Percentiles rank a stretch among this genome's conserved stretches.
These are phyloP conservation scores for Penicillium roqueforti DNA, from an alignment of 495 filamentous ascomycete genomes.

Conservation along the genomic window DNA sequence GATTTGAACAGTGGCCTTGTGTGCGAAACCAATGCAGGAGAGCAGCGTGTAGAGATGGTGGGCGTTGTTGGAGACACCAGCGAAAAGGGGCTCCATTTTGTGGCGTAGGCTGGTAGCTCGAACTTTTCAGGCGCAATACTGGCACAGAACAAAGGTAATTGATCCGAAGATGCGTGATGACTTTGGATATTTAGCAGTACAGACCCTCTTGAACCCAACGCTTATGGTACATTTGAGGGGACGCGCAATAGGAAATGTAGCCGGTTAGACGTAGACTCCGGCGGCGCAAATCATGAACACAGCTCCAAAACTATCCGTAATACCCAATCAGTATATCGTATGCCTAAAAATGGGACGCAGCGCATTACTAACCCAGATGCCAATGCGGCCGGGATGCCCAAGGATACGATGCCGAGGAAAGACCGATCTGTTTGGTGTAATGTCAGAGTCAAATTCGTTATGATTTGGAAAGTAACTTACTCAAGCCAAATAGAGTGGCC, in stretches of 20 bases:
- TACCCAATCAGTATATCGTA: neutral
- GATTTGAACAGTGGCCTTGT: constrained; percentile 79
- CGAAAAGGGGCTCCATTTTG: constrained; percentile 58
- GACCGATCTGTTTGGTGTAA: constrained; percentile 65
- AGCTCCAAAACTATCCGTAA: constrained; percentile 70
- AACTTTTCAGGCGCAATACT: constrained; percentile 5
- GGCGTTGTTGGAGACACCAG: constrained; percentile 79
- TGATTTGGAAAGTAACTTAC: constrained; percentile 49
- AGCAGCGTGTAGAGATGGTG: constrained; percentile 86
- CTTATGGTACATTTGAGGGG: constrained; percentile 38
- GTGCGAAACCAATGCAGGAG: constrained; percentile 76
- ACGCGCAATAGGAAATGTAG: constrained; percentile 34
- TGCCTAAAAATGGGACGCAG: neutral
- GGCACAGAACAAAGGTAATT: constrained; percentile 8
- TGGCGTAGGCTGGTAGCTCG: constrained; percentile 3
- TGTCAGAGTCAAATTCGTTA: constrained; percentile 10
- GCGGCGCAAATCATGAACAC: constrained; percentile 98
- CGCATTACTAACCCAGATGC: constrained; percentile 71
- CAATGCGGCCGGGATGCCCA: constrained; percentile 83
- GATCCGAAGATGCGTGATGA: constrained; percentile 19
- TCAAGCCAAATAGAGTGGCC: constrained; percentile 73
- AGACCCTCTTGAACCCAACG: constrained; percentile 30
- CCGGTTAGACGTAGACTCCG: constrained; percentile 88
- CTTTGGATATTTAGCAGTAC: constrained; percentile 37
- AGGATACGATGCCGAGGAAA: constrained; percentile 66